Evolutionary conservation across 305 asterid genomes (phyloP), one percentile per base, ranked within the genome.

Genomic region (Vinca major): DNA sequence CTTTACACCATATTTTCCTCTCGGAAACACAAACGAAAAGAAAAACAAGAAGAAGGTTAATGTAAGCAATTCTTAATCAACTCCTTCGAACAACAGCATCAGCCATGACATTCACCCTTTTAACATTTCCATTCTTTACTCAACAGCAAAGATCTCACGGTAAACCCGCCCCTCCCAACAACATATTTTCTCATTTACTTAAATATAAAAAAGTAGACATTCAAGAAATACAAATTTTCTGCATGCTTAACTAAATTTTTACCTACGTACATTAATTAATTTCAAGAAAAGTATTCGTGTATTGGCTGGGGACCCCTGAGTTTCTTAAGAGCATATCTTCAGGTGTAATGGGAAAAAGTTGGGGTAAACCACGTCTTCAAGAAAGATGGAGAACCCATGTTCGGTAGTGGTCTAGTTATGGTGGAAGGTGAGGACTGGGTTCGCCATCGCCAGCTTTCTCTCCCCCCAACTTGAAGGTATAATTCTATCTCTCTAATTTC

Each of bases 311-410:
- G 4, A 90, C 91, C 26, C 91, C 98, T 0, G 89, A 86, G 48
- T 87, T 90, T 68, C 67, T 90, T 58, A 82, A 80, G 77, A 77
- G 75, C 48, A 90, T 92, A 88, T 73, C 80, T 4, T 80, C 88
- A 0, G 86, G 83, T 26, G 82, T 92, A 36, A 58, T 68, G 54
- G 96, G 96, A 0, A 92, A 78, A 71, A 82, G 70, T 41, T 92
- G 98, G 98, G 98, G 98, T n/a, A 92, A 92, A 65, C 96, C 98
- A 4, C 0, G 92, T 90, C 16, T 90, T 92, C 65, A 92, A 86
- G 67, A 75, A 75, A 36, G 98, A 90, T 17, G 86, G 98, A 73
- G 74, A 82, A 57, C 92, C 98, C 66, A 88, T 92, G 96, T 92
- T 92, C 55, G 98, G 98, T 1, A 80, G 80, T 48, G 98, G 95